Conservation (phyloP, 2,329 filamentous ascomycete genomes). For the Cordyceps tenuipes region DNA sequence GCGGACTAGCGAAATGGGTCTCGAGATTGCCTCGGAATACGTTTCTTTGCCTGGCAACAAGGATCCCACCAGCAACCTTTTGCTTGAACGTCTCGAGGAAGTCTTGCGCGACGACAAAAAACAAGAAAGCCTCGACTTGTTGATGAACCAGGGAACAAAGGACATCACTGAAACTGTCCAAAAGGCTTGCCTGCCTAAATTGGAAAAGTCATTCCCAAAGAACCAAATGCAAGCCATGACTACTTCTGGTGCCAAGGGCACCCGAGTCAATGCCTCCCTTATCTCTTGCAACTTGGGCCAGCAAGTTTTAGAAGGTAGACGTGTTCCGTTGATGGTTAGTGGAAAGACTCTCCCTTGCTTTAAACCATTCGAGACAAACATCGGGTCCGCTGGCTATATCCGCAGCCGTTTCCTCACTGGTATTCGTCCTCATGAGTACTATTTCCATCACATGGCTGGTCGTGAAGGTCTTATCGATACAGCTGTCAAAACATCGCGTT, state of each 20-base stretch:
- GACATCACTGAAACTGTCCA: slow-evolving; percentile 73
- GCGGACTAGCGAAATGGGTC: slow-evolving; percentile 60
- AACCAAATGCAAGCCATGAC: slow-evolving; percentile 99
- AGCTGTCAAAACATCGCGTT: slow-evolving; percentile 94
- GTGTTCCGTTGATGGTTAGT: slow-evolving; percentile 95
- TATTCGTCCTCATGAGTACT: slow-evolving; percentile 95
- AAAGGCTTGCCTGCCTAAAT: slow-evolving; percentile 64
- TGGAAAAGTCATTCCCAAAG: slow-evolving; percentile 86
- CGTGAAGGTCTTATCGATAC: slow-evolving; percentile 98
- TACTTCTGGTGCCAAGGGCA: slow-evolving; percentile 89
- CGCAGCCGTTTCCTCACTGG: slow-evolving; percentile 96
- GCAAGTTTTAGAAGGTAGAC: slow-evolving; percentile 87
- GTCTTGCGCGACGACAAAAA: slow-evolving; percentile 87
- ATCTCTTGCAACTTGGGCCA: slow-evolving; percentile 98
- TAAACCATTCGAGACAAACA: slow-evolving; percentile 79
- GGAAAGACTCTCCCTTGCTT: slow-evolving; percentile 95
- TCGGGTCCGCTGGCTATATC: slow-evolving; percentile 88
- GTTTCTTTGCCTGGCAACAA: slow-evolving; percentile 68
- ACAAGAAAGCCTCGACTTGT: slow-evolving; percentile 78
- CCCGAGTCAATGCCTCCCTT: slow-evolving; percentile 85
- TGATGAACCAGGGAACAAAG: slow-evolving; percentile 66
- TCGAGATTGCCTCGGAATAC: slow-evolving; percentile 76
- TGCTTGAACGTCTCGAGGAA: slow-evolving; percentile 74
- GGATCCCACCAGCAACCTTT: slow-evolving; percentile 57
- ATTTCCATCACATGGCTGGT: slow-evolving; percentile 99